Evolutionary conservation across 768 basidiomycete species (phyloP).

Genomic region (Podaxis sp.): DNA sequence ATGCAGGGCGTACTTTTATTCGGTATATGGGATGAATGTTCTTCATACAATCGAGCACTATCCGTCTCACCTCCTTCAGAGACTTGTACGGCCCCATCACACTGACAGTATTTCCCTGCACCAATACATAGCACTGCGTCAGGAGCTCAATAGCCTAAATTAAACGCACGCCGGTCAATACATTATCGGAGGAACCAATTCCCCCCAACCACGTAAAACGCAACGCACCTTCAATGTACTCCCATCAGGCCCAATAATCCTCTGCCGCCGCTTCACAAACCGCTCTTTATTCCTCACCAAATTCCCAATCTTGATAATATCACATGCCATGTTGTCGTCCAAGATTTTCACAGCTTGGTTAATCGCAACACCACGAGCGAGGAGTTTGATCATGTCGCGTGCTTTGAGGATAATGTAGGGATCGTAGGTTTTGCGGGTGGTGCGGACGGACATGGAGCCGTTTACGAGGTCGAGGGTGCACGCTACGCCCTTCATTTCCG

Average conservation of each 20-base stretch:
- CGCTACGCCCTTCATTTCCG: slow-evolving; percentile 56
- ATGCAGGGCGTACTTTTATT: slow-evolving; percentile 68
- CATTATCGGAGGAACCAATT: neutral
- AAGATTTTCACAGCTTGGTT: slow-evolving; percentile 87
- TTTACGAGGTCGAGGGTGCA: slow-evolving; percentile 95
- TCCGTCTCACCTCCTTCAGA: slow-evolving; percentile 93
- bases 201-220: neutral
- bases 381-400: slow-evolving; percentile 91
- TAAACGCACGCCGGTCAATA: neutral
- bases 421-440: slow-evolving; percentile 96
- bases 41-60: slow-evolving; percentile 99
- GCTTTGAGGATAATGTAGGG: slow-evolving; percentile 97
- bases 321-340: slow-evolving; percentile 87
- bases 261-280: slow-evolving; percentile 93
- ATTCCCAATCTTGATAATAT: slow-evolving; percentile 98
- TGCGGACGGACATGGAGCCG: slow-evolving; percentile 96
- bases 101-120: slow-evolving; percentile 97
- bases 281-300: slow-evolving; percentile 94
- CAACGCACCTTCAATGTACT: slow-evolving; percentile 87
- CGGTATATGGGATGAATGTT: slow-evolving; percentile 99
- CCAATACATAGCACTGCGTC: slow-evolving; percentile 95
- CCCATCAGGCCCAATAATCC: slow-evolving; percentile 97
- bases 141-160: slow-evolving; percentile 91
- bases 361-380: slow-evolving; percentile 88
- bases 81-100: slow-evolving; percentile 97